Percentiles rank a stretch among this genome's conserved stretches.
phyloP scores from a whole-genome alignment of 2,329 filamentous ascomycete species.

The Aureobasidium pullulans region DNA sequence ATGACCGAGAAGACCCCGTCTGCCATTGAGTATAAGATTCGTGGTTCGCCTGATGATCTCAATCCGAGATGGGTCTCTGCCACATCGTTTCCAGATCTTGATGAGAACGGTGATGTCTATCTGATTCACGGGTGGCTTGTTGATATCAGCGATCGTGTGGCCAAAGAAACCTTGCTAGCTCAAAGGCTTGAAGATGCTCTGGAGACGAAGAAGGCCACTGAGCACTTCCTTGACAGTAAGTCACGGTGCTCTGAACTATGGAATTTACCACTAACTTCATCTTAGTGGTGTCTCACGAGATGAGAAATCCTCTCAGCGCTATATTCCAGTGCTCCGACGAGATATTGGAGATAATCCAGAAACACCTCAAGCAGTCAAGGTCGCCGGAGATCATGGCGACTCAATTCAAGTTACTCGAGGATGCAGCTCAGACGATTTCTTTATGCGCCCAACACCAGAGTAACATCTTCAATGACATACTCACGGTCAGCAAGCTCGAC shows the following conservation, averaged over 20 bases:
- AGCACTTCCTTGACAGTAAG: slow-evolving; percentile 29
- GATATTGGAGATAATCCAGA: slow-evolving; percentile 10
- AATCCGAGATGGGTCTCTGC: slow-evolving; percentile 1
- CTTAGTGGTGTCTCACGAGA: slow-evolving; percentile 30
- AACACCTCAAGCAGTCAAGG: not conserved
- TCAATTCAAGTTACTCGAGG: slow-evolving; percentile 20
- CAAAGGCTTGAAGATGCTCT: slow-evolving; percentile 28
- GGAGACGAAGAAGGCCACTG: slow-evolving; percentile 29
- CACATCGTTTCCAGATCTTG: slow-evolving; percentile 19
- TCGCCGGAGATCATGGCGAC: slow-evolving; percentile 2
- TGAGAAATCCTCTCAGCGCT: slow-evolving; percentile 18
- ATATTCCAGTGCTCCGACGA: slow-evolving; percentile 33
- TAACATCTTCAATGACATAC: slow-evolving; percentile 40
- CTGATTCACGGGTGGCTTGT: slow-evolving; percentile 37
- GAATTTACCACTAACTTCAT: slow-evolving; percentile 26
- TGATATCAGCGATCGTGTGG: slow-evolving; percentile 39
- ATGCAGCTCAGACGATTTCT: slow-evolving; percentile 25
- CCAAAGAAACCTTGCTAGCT: slow-evolving; percentile 31
- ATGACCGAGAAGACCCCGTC: not conserved
- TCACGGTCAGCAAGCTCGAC: slow-evolving; percentile 32
- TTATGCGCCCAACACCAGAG: slow-evolving; percentile 26
- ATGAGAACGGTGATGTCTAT: slow-evolving; percentile 28
- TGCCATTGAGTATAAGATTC: not conserved
- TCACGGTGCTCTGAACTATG: not conserved
- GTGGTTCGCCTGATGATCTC: not conserved